Evolutionary conservation across 768 basidiomycete species (phyloP).

Genomic region (Agaricus blazei): DNA sequence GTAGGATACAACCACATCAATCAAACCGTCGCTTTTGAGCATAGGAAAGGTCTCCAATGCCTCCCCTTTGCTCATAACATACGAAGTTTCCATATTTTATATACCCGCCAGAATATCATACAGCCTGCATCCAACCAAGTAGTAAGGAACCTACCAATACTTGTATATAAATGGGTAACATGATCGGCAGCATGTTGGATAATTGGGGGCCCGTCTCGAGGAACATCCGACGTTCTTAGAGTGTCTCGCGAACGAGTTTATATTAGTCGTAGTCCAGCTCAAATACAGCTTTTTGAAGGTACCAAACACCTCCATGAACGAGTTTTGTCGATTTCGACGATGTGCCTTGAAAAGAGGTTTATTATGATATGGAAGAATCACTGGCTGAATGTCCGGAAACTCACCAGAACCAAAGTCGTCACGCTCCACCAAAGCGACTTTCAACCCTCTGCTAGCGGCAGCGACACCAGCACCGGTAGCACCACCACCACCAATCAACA

Average conservation of each 20-base stretch:
- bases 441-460: too few species aligned
- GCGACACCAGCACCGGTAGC: too few species aligned
- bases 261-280: conserved; percentile 96
- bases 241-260: conserved; percentile 93
- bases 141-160: conserved; percentile 98
- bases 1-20: conserved; percentile 95
- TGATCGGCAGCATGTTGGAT: conserved; percentile 41
- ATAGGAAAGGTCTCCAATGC: too few species aligned
- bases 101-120: conserved; percentile 94
- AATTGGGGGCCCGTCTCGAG: conserved; percentile 91
- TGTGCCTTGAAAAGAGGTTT: conserved; percentile 77
- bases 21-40: conserved; percentile 32
- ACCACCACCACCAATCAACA: too few species aligned
- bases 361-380: not conserved
- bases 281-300: conserved; percentile 94
- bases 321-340: conserved; percentile 61
- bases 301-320: conserved; percentile 96
- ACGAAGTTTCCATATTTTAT: conserved; percentile 74
- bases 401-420: conserved; percentile 45
- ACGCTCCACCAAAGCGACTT: too few species aligned
- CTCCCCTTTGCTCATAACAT: too few species aligned
- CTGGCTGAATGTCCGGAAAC: conserved; percentile 13
- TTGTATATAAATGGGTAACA: conserved; percentile 88
- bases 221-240: conserved; percentile 91
- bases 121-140: conserved; percentile 91